Conservation (phyloP, 768 basidiomycete species). For the Lactarius psammicola region DNA sequence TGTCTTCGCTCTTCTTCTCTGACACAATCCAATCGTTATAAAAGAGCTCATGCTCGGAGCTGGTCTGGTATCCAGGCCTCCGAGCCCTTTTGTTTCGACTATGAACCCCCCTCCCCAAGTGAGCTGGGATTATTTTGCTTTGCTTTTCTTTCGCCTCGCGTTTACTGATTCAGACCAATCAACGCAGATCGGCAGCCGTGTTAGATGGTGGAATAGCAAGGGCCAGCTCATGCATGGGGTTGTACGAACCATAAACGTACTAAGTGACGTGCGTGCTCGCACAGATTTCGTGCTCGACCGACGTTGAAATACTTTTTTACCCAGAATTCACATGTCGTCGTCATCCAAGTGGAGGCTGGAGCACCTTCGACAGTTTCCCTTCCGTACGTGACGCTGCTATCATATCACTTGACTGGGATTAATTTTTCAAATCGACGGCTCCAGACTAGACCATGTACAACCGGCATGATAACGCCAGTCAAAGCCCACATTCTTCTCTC, state of each 20-base stretch:
- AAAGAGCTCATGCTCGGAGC: conserved; percentile 11
- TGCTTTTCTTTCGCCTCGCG: conserved; percentile 8
- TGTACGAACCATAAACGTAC: conserved; percentile 51
- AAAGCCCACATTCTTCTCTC: conserved; percentile 2
- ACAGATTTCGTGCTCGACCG: conserved; percentile 1
- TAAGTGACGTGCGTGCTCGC: conserved; percentile 52
- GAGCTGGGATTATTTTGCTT: neutral
- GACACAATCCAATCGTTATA: conserved; percentile 10
- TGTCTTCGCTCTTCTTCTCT: neutral
- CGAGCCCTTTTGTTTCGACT: conserved; percentile 58
- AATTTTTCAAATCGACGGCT: neutral
- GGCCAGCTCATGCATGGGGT: conserved; percentile 59
- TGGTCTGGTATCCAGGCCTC: conserved; percentile 12
- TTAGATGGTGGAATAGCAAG: conserved; percentile 61
- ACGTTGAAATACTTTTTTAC: conserved; percentile 14
- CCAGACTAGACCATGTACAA: conserved; percentile 22
- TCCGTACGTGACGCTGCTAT: conserved; percentile 48
- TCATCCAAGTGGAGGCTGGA: conserved; percentile 46
- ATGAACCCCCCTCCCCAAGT: conserved; percentile 56
- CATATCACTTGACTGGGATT: neutral
- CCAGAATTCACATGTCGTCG: conserved; percentile 60
- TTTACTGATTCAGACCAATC: conserved; percentile 22
- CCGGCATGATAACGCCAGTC: conserved; percentile 4
- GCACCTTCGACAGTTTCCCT: conserved; percentile 45
- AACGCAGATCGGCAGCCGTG: conserved; percentile 59